Evolutionary conservation across 768 basidiomycete species (phyloP).

Genomic region (Sporobolomyces pararoseus): DNA sequence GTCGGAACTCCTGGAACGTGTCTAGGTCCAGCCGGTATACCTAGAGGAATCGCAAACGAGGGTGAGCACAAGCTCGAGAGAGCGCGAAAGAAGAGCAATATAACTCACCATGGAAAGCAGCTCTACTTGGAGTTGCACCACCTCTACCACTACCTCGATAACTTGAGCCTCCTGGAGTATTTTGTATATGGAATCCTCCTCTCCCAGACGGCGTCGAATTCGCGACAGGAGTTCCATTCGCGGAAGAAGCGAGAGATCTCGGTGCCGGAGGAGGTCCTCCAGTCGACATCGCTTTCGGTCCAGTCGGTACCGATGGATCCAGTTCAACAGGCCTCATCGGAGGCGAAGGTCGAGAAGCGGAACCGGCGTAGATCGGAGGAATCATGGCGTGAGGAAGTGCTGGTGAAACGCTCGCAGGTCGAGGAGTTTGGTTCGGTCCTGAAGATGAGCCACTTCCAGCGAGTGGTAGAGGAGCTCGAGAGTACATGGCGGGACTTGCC

Average conservation of each 20-base stretch:
- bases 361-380: slow-evolving; percentile 15
- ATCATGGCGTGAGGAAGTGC: neutral
- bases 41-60: neutral
- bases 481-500: neutral
- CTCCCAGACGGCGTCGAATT: neutral
- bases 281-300: slow-evolving; percentile 33
- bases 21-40: slow-evolving; percentile 12
- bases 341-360: slow-evolving; percentile 10
- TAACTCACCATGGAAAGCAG: slow-evolving; percentile 26
- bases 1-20: neutral
- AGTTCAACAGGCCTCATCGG: slow-evolving; percentile 31
- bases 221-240: neutral
- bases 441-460: too few relatives aligned
- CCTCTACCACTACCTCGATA: neutral
- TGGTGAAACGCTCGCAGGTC: neutral
- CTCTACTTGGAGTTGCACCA: neutral
- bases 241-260: neutral
- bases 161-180: neutral
- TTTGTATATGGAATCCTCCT: neutral
- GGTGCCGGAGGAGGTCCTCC: neutral
- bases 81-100: neutral
- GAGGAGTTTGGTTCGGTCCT: neutral
- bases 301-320: slow-evolving; percentile 28
- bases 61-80: neutral
- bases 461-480: neutral